Base-by-base conservation (phyloP, 2,329 filamentous ascomycete genomes). In the Ophiocordyceps polyrhachis-furcata region DNA sequence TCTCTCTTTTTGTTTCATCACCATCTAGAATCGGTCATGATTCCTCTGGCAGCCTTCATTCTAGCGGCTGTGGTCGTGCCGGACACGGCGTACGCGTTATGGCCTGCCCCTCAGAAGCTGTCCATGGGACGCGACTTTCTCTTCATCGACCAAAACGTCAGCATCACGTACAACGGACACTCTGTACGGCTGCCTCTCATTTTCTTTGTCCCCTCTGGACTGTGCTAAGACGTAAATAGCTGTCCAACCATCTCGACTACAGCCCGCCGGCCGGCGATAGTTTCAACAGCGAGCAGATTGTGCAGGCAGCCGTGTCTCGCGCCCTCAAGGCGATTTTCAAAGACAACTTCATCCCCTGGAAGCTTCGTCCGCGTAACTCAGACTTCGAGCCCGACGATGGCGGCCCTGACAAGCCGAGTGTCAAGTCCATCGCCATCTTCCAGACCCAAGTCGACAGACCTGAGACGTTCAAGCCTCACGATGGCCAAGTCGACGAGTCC, bases 301-400 rank as follows among this genome's bases (percentile, higher is more conserved):
- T 80, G 43, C 63, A 68, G 51, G 69, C 64, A 23, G 76, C 66
- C 28, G 62, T 80, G 19, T 67, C 69, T n/a, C 71, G 81, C 42
- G 69, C 80, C 11, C 64, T 79, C 50, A 60, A 69, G 21, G 73
- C 70, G 46, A 75, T 89, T 46, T 82, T 87, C 60, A 62, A 72
- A 23, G 65, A 79, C 47, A 76, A 74, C 52, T 77, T 88, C 49
- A 72, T 85, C 15, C 84, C 85, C 0, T 91, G 83, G 83, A 86
- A 80, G 63, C 73, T 91, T 45, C 71, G 81, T 49, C 69, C 73
- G 21, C 73, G 80, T 31, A 69, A 77, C 51, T 69, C 72, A 45
- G 55, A 73, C 38, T 81, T 76, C 50, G 82, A 89, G 59, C 83
- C 85, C 1, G 57, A 64, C 8, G 53, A 58, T 20, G 53, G 60